phyloP scores from a whole-genome alignment of 148 eudicot genomes.

The Heliosperma pusillum region DNA sequence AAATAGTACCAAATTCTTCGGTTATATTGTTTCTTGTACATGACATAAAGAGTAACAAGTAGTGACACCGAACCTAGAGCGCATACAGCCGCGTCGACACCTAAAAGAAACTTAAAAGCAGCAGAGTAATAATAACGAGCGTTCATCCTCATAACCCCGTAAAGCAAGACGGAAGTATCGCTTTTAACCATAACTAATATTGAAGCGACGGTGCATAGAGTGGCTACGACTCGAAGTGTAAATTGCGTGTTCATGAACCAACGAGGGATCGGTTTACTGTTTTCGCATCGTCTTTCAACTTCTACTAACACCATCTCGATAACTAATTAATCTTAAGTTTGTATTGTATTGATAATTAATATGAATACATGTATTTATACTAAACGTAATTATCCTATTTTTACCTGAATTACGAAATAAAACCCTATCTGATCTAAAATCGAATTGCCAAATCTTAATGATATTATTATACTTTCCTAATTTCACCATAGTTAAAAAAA shows the following conservation, averaged over 20 bases:
- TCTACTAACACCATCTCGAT: too few relatives aligned
- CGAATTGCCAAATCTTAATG: too few relatives aligned
- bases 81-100: not conserved
- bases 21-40: not conserved
- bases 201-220: not conserved
- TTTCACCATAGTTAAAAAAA: too few relatives aligned
- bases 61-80: constrained; percentile 1
- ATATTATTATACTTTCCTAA: too few relatives aligned
- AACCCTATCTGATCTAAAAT: too few relatives aligned
- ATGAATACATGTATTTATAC: too few relatives aligned
- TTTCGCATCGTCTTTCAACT: too few relatives aligned
- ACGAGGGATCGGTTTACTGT: not conserved
- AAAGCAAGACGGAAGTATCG: not conserved
- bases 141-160: not conserved
- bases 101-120: constrained; percentile 19
- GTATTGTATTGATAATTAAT: too few relatives aligned
- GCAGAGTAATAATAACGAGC: constrained; percentile 9
- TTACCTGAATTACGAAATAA: too few relatives aligned
- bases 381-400: too few relatives aligned
- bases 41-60: not conserved
- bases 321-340: too few relatives aligned
- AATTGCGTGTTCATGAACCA: not conserved
- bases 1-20: not conserved
- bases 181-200: constrained; percentile 9
- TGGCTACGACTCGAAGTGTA: not conserved